A percentile compares a stretch with the other conserved stretches of the same genome.
Evolutionary conservation across 495 filamentous ascomycete genomes (phyloP).

Genomic region (Neurospora sp.): DNA sequence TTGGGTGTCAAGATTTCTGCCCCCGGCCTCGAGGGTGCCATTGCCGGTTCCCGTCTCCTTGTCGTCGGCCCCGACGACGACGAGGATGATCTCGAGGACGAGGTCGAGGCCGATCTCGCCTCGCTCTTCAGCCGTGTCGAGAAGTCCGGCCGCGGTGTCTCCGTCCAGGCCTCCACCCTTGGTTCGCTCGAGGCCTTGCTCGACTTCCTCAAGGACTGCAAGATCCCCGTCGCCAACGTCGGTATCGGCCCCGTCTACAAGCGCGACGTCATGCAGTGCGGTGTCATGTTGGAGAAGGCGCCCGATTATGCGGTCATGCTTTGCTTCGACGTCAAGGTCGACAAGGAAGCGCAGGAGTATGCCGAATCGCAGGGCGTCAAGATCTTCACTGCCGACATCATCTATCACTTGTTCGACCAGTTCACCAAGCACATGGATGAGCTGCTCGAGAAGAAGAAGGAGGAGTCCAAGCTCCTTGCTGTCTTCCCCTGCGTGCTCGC

Average conservation of each 20-base stretch:
- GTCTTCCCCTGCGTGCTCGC: slow-evolving; percentile 92
- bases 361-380: slow-evolving; percentile 94
- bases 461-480: slow-evolving; percentile 87
- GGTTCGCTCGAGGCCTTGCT: slow-evolving; percentile 94
- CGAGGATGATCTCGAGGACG: slow-evolving; percentile 90
- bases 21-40: slow-evolving; percentile 90
- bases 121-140: slow-evolving; percentile 83
- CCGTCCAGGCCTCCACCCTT: slow-evolving; percentile 93
- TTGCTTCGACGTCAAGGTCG: slow-evolving; percentile 98
- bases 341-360: slow-evolving; percentile 88
- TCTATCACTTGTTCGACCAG: slow-evolving; percentile 95
- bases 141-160: slow-evolving; percentile 85
- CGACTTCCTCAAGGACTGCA: slow-evolving; percentile 86
- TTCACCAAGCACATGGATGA: slow-evolving; percentile 91
- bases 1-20: slow-evolving; percentile 98
- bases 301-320: slow-evolving; percentile 98
- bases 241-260: slow-evolving; percentile 98
- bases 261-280: slow-evolving; percentile 94
- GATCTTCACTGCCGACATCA: slow-evolving; percentile 98
- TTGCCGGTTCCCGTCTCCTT: slow-evolving; percentile 89
- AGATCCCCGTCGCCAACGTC: slow-evolving; percentile 96
- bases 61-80: slow-evolving; percentile 93
- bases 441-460: slow-evolving; percentile 81
- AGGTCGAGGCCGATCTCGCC: slow-evolving; percentile 92
- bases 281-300: slow-evolving; percentile 92